Percentiles rank a stretch among this genome's conserved stretches.
Conservation (phyloP, 2,329 filamentous ascomycete genomes). For the Colletotrichum australisinense region DNA sequence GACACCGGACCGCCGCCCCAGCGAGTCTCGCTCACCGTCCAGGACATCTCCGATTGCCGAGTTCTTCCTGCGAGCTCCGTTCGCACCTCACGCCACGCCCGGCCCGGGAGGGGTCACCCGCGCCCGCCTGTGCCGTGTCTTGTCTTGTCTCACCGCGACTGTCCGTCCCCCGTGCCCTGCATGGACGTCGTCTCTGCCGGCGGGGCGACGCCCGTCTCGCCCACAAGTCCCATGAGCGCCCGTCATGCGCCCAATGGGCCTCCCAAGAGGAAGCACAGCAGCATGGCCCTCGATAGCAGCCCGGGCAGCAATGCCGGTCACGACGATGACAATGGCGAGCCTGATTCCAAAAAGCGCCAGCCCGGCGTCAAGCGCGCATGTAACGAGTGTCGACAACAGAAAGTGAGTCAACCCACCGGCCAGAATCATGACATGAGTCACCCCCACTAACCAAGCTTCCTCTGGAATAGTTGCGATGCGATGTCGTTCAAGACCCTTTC, state of each 20-base stretch:
- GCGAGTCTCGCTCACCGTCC: conserved; percentile 32
- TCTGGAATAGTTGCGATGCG: conserved; percentile 76
- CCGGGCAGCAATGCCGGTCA: conserved; percentile 69
- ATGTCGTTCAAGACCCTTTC: conserved; percentile 85
- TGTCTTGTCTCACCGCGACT: conserved; percentile 33
- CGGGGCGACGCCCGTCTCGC: conserved; percentile 63
- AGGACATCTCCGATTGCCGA: conserved; percentile 31
- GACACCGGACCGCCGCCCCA: conserved; percentile 37
- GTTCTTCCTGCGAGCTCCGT: conserved; percentile 22
- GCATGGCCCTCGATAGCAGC: conserved; percentile 67
- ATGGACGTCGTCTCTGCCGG: conserved; percentile 62
- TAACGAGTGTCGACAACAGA: conserved; percentile 88
- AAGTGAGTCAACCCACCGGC: conserved; percentile 65
- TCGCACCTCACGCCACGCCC: conserved; percentile 28
- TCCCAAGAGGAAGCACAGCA: conserved; percentile 70
- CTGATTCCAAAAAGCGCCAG: conserved; percentile 69
- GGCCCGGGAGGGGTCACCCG: conserved; percentile 35
- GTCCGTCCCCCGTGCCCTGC: conserved; percentile 40
- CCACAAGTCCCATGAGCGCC: conserved; percentile 66
- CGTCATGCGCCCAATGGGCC: conserved; percentile 58
- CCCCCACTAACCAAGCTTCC: conserved; percentile 7
- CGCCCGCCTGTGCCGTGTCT: conserved; percentile 34
- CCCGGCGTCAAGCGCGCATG: conserved; percentile 82
- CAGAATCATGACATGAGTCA: background rate
- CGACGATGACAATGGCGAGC: conserved; percentile 65